Conservation (phyloP, 805 yeast genomes). For the Barnettozyma pratensis region DNA sequence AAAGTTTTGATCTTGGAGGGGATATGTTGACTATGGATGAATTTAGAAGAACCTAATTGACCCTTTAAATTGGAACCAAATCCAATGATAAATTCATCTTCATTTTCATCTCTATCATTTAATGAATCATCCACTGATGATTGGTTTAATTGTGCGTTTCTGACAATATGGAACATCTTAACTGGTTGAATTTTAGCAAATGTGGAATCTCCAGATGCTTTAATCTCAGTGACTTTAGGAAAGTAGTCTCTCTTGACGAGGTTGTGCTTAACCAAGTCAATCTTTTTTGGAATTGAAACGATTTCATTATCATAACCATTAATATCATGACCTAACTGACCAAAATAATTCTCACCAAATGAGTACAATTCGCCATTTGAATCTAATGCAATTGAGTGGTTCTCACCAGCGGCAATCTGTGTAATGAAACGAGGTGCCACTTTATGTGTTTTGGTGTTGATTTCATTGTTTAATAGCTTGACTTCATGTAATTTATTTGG, state of each 20-base stretch:
- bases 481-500: slow-evolving; percentile 49
- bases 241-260: slow-evolving; percentile 34
- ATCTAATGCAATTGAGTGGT: slow-evolving; percentile 71
- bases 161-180: slow-evolving; percentile 26
- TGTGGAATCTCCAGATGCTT: slow-evolving; percentile 69
- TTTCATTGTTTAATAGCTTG: slow-evolving; percentile 47
- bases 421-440: slow-evolving; percentile 40
- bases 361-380: slow-evolving; percentile 65
- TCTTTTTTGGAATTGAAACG: slow-evolving; percentile 62
- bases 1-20: slow-evolving; percentile 51
- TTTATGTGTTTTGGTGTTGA: slow-evolving; percentile 15
- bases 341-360: slow-evolving; percentile 80
- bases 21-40: slow-evolving; percentile 62
- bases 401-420: slow-evolving; percentile 66
- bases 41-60: slow-evolving; percentile 77
- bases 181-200: slow-evolving; percentile 40
- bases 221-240: slow-evolving; percentile 46
- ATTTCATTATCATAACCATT: slow-evolving; percentile 54
- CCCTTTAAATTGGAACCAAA: slow-evolving; percentile 88
- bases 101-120: slow-evolving; percentile 17
- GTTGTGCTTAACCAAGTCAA: slow-evolving; percentile 36
- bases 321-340: slow-evolving; percentile 77
- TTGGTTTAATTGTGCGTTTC: slow-evolving; percentile 13
- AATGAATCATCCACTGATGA: slow-evolving; percentile 15
- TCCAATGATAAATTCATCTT: slow-evolving; percentile 39